phyloP scores from a whole-genome alignment of 2,329 filamentous ascomycete species.

The Alternaria rosae region DNA sequence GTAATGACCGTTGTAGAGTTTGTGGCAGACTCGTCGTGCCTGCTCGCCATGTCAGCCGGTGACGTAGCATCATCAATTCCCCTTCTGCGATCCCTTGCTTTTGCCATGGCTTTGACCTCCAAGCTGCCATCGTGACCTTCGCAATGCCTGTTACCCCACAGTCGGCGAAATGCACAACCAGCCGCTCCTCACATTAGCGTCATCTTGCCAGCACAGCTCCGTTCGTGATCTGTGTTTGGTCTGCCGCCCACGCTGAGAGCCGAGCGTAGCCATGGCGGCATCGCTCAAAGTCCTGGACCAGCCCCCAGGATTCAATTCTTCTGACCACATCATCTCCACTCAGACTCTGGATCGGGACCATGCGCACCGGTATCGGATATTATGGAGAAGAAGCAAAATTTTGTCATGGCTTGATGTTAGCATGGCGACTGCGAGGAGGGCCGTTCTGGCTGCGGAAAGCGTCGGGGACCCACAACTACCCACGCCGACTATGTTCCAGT shows the following conservation, averaged over 20 bases:
- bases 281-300: constrained; percentile 12
- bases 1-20: not conserved
- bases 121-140: constrained; percentile 14
- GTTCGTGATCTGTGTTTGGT: constrained; percentile 9
- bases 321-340: constrained; percentile 18
- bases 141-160: constrained; percentile 19
- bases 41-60: not conserved
- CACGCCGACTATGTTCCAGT: not conserved
- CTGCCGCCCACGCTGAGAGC: constrained; percentile 17
- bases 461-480: constrained; percentile 22
- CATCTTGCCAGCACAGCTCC: constrained; percentile 4
- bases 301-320: constrained; percentile 11
- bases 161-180: constrained; percentile 5
- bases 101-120: not conserved
- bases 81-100: not conserved
- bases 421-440: constrained; percentile 17
- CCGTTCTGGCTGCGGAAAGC: constrained; percentile 27
- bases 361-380: constrained; percentile 23
- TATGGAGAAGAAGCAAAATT: constrained; percentile 15
- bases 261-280: constrained; percentile 27
- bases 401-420: constrained; percentile 9
- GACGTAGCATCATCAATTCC: not conserved
- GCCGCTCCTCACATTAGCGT: not conserved
- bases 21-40: not conserved
- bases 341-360: constrained; percentile 6